Evolutionary conservation across 108 stramenopile genomes (phyloP).

Genomic region (Nitzschia palea): DNA sequence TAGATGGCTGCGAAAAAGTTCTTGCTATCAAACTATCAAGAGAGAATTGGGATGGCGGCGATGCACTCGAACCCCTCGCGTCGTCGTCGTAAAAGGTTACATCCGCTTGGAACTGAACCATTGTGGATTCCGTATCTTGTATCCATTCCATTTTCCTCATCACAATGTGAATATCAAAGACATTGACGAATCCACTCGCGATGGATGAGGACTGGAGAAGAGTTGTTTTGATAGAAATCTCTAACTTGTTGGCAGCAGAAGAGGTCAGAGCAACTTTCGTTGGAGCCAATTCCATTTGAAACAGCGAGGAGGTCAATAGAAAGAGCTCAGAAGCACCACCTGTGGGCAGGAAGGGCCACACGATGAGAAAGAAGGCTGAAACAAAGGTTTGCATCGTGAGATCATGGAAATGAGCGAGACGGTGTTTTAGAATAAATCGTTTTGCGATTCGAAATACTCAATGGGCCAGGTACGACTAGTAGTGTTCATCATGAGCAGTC

Average conservation of each 20-base stretch:
- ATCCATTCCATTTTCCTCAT: constrained; percentile 12
- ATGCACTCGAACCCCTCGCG: not conserved
- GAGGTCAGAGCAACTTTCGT: constrained; percentile 8
- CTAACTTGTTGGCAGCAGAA: constrained; percentile 12
- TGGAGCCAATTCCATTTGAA: constrained; percentile 20
- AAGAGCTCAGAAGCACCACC: not conserved
- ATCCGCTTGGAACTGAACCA: constrained; percentile 20
- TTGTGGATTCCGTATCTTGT: not conserved
- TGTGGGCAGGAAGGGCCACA: not conserved
- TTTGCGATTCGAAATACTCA: too few species aligned
- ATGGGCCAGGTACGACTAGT: too few species aligned
- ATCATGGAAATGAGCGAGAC: too few species aligned
- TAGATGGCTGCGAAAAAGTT: constrained; percentile 32
- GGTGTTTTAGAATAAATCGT: too few species aligned
- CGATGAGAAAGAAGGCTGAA: too few species aligned
- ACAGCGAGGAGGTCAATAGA: constrained; percentile 13
- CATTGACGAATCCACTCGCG: constrained; percentile 8
- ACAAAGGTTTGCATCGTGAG: too few species aligned
- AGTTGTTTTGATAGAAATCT: constrained; percentile 5
- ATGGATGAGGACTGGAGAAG: constrained; percentile 14
- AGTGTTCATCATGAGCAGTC: too few species aligned
- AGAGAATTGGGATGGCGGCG: constrained; percentile 11
- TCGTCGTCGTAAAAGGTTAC: not conserved
- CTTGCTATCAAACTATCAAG: constrained; percentile 26
- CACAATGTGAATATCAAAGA: constrained; percentile 18